These are phyloP conservation scores for Effrenium voratum DNA, from an alignment of 73 alveolate genomes.

Conservation along the genomic window DNA sequence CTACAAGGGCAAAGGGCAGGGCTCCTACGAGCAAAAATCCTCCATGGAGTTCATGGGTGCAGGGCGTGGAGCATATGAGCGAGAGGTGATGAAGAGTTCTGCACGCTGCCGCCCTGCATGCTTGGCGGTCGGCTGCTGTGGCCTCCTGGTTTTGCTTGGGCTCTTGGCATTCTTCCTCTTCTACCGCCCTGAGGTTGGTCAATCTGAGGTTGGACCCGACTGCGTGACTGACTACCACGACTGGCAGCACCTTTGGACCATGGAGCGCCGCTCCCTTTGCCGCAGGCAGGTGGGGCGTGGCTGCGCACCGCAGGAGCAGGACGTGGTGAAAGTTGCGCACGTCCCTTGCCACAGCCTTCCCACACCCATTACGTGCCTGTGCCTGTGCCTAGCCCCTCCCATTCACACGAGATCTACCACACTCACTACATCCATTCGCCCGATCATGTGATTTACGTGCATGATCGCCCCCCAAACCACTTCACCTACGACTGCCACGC, in stretches of 20 bases:
- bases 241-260: conserved; percentile 67
- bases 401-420: conserved; percentile 40
- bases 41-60: conserved; percentile 71
- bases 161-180: no score
- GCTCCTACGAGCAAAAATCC: conserved; percentile 41
- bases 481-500: conserved; percentile 46
- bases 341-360: background rate
- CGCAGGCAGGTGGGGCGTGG: conserved; percentile 51
- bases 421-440: conserved; percentile 48
- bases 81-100: conserved; percentile 57
- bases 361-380: conserved; percentile 14
- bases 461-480: background rate
- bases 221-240: conserved; percentile 27
- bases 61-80: conserved; percentile 68
- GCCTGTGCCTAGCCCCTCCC: conserved; percentile 57
- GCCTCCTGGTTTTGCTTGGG: conserved; percentile 40
- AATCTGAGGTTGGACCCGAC: background rate
- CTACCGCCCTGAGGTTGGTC: no score
- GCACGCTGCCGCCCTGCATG: conserved; percentile 73
- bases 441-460: background rate
- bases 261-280: background rate
- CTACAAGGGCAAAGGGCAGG: conserved; percentile 34
- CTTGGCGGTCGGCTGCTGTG: background rate
- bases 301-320: background rate
- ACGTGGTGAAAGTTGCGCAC: conserved; percentile 9